Base-by-base conservation (phyloP, 2,329 filamentous ascomycete species). In the Fusarium goolgardi region DNA sequence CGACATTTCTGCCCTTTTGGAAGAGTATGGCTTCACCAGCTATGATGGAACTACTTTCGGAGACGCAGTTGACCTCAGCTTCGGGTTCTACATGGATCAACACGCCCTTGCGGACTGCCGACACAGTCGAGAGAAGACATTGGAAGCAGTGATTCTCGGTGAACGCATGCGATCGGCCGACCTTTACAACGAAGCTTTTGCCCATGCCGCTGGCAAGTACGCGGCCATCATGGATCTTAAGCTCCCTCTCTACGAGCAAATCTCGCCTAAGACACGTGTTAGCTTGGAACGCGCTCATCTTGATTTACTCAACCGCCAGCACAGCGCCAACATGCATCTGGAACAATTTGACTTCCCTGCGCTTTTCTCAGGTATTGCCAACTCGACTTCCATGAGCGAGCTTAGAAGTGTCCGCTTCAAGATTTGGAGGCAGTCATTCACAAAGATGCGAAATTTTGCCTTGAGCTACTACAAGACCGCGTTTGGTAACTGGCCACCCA, bases 301-400 rank as follows among this genome's bases (percentile, higher is more conserved):
- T 71, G 94, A 97, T 73, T 83, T 98, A 5, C 84, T 91, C 34
- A 89, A 88, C 63, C 88, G 93, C 21, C 86, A 93, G 61, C 85
- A 89, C 64, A 89, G 85, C 54, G 87, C 94, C 69, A 90, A 92
- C 67, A 81, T 83, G 32, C 90, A 92, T 43, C 82, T 98, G n/a
- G 89, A 92, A 59, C 88, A 93, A 64, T 98, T 98, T 71, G 93
- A 97, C 32, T 97, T 97, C 72, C 94, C 94, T 0, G 91, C 92
- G 1, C 82, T 98, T 7, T 98, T 97, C 75, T 88, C 93, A 0
- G 96, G 96, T 34, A 88, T 94, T 69, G 95, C 93, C 74, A 94
- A 90, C 77, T 97, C 93, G 5, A 94, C 90, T 13, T 93, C 91
- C 1, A 86, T 88, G 23, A 84, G 85, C 1, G 93, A 97, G 77